Evolutionary conservation across 371 early-diverging fungal genomes (phyloP).

Genomic region (Caulochytrium protostelioides): DNA sequence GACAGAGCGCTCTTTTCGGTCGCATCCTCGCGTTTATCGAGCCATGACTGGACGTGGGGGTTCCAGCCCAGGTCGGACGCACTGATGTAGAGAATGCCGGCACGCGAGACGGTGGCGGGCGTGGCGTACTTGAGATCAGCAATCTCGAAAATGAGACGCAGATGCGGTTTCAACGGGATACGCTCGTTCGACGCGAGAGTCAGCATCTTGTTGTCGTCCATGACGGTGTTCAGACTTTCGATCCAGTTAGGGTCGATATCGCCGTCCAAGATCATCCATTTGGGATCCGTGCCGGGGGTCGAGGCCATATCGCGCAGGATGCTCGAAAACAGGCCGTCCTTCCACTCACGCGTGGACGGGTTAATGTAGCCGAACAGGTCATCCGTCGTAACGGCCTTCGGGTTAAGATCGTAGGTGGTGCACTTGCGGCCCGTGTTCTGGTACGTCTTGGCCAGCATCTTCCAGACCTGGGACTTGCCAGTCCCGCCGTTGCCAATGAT

Average conservation of each 20-base stretch:
- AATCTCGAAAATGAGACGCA: constrained; percentile 41
- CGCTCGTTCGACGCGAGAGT: constrained; percentile 43
- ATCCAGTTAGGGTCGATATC: constrained; percentile 48
- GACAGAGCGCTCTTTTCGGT: constrained; percentile 28
- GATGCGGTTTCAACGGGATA: constrained; percentile 38
- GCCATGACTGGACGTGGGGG: constrained; percentile 40
- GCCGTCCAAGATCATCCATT: constrained; percentile 42
- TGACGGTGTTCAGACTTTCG: constrained; percentile 43
- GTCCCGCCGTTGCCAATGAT: constrained; percentile 38
- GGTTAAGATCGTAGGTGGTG: constrained; percentile 27
- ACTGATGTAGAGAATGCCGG: constrained; percentile 40
- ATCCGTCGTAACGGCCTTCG: constrained; percentile 41
- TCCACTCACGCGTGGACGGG: constrained; percentile 41
- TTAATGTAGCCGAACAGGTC: constrained; percentile 40
- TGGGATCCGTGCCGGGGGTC: constrained; percentile 31
- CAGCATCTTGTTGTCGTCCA: constrained; percentile 47
- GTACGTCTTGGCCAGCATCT: constrained; percentile 33
- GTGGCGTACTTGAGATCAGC: constrained; percentile 38
- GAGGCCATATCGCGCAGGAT: constrained; percentile 32
- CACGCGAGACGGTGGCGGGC: constrained; percentile 45
- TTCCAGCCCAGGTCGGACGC: constrained; percentile 37
- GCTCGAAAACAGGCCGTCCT: constrained; percentile 37
- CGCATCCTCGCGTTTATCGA: constrained; percentile 35
- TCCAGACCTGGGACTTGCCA: constrained; percentile 41
- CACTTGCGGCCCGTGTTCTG: constrained; percentile 32